Evolutionary conservation across 2,329 filamentous ascomycete species (phyloP).

Genomic region (Trichoderma simmonsii): DNA sequence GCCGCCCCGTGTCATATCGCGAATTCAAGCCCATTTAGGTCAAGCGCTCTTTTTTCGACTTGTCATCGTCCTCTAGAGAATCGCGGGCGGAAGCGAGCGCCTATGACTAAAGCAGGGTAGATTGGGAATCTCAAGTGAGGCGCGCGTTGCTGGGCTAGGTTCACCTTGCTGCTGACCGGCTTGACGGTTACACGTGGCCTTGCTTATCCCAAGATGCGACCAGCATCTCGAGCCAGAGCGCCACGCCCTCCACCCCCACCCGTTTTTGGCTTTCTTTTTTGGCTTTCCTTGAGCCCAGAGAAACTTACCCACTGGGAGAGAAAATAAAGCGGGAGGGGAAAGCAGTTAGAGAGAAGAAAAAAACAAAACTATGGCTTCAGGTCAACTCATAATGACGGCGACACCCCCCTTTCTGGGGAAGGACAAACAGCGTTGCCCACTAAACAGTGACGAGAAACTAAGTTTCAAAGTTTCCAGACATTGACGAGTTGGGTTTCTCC

Average conservation of each 20-base stretch:
- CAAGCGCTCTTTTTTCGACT: neutral
- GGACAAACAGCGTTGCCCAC: neutral
- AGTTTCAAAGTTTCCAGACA: neutral
- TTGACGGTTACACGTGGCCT: slow-evolving; percentile 10
- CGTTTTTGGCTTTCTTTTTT: neutral
- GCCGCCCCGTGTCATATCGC: slow-evolving; percentile 10
- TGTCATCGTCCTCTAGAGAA: neutral
- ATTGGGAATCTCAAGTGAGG: slow-evolving; percentile 5
- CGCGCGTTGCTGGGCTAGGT: neutral
- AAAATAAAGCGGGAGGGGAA: neutral
- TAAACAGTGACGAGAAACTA: neutral
- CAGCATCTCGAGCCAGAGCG: neutral
- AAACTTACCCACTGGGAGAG: neutral
- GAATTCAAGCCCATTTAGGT: slow-evolving; percentile 9
- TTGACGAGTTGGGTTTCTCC: neutral
- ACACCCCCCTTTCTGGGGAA: neutral
- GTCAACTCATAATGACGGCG: neutral
- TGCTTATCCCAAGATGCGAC: slow-evolving; percentile 4
- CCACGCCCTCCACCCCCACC: neutral
- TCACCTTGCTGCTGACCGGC: slow-evolving; percentile 14
- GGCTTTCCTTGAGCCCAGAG: neutral
- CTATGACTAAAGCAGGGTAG: slow-evolving; percentile 8
- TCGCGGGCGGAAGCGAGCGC: slow-evolving; percentile 15
- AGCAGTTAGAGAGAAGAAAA: neutral
- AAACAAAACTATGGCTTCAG: neutral